A percentile compares a stretch with the other conserved stretches of the same genome.
These are phyloP conservation scores for Aspergillus affinis DNA, from an alignment of 495 filamentous ascomycete genomes.

Conservation along the genomic window DNA sequence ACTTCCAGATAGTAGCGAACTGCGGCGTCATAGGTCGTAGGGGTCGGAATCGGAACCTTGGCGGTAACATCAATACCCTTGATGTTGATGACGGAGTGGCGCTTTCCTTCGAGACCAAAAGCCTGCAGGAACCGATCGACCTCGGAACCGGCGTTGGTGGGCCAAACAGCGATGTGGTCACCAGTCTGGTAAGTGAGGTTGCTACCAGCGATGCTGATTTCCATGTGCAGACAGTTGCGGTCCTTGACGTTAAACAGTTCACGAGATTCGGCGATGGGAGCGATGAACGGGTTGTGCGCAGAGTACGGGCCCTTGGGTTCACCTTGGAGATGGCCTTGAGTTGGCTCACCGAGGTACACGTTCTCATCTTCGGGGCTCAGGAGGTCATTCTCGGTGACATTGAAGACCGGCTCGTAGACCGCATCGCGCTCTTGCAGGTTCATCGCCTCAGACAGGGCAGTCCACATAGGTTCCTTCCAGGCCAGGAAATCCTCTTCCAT, in stretches of 20 bases:
- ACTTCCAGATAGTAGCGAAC: slow-evolving; percentile 98
- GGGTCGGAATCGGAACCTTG: slow-evolving; percentile 96
- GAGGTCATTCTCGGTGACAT: slow-evolving; percentile 73
- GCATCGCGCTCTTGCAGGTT: slow-evolving; percentile 92
- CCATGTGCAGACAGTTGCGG: slow-evolving; percentile 95
- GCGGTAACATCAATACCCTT: slow-evolving; percentile 94
- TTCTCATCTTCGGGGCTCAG: slow-evolving; percentile 73
- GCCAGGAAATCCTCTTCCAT: slow-evolving; percentile 99
- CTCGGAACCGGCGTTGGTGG: slow-evolving; percentile 89
- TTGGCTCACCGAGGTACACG: slow-evolving; percentile 95
- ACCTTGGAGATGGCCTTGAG: slow-evolving; percentile 91
- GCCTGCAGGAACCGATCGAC: slow-evolving; percentile 86
- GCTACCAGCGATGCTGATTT: slow-evolving; percentile 85
- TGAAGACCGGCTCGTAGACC: slow-evolving; percentile 91
- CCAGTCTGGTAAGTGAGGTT: slow-evolving; percentile 87
- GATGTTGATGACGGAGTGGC: slow-evolving; percentile 80
- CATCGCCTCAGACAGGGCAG: slow-evolving; percentile 75
- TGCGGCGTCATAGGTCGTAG: slow-evolving; percentile 93
- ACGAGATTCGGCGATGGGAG: slow-evolving; percentile 83
- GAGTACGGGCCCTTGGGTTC: slow-evolving; percentile 87
- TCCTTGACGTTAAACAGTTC: slow-evolving; percentile 92
- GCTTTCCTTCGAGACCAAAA: slow-evolving; percentile 72
- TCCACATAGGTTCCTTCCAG: slow-evolving; percentile 99
- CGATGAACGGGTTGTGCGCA: slow-evolving; percentile 95
- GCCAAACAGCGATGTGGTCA: slow-evolving; percentile 97